These are phyloP conservation scores for Russula sp. DNA, from an alignment of 768 basidiomycete genomes.

Conservation along the genomic window DNA sequence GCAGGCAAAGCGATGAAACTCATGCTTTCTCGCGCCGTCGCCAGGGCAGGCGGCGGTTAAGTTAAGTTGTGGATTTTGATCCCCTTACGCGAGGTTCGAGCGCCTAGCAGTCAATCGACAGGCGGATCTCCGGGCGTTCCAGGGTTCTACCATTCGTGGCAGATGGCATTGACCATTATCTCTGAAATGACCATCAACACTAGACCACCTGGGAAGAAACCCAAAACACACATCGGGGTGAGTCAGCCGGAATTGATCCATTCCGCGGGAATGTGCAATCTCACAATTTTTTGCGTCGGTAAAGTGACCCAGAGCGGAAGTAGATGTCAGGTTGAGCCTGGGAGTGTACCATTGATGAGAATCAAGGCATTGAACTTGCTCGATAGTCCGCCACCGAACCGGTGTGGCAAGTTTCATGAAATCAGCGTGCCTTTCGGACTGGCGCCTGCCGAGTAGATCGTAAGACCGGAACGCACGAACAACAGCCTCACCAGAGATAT, in stretches of 20 bases:
- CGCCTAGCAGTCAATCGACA: constrained; percentile 17
- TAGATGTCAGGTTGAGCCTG: constrained; percentile 10
- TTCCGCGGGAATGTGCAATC: constrained; percentile 20
- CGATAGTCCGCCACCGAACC: constrained; percentile 12
- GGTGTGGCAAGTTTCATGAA: constrained; percentile 19
- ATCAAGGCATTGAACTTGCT: constrained; percentile 12
- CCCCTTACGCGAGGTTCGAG: constrained; percentile 12
- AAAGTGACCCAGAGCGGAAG: constrained; percentile 18
- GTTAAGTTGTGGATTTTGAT: constrained; percentile 11
- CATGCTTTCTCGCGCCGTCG: constrained; percentile 18
- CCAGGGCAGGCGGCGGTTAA: constrained; percentile 23
- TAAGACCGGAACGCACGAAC: constrained; percentile 14
- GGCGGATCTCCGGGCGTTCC: constrained; percentile 19
- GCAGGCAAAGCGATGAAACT: constrained; percentile 21
- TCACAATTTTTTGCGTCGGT: constrained; percentile 14
- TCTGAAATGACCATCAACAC: constrained; percentile 17
- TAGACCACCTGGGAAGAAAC: constrained; percentile 16
- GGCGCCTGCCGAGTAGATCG: constrained; percentile 16
- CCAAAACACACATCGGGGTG: constrained; percentile 9
- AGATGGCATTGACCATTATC: constrained; percentile 12
- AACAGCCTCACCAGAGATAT: not conserved
- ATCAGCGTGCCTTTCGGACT: constrained; percentile 21
- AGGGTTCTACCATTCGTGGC: constrained; percentile 17
- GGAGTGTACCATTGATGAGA: constrained; percentile 11
- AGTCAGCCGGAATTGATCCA: constrained; percentile 16